Evolutionary conservation across 2,329 filamentous ascomycete species (phyloP), one percentile per base, ranked within the genome.

Genomic region (Macroventuria anomochaeta): DNA sequence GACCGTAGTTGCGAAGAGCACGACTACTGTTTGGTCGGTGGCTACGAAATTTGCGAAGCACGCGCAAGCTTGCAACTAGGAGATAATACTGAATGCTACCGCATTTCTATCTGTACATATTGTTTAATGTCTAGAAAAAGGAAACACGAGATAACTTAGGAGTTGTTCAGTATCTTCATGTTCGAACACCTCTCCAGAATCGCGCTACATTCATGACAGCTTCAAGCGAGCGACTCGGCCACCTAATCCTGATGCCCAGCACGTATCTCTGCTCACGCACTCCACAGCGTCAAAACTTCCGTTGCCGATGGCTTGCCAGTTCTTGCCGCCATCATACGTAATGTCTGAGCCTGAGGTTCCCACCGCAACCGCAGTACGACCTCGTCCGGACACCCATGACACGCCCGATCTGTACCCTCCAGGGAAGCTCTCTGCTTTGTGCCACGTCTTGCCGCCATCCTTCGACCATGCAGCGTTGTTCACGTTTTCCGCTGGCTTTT

Each of bases 261-360:
- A 71, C 2, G 52, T 31, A 23, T 46, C 17, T 12, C 33, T 57
- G 7, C 23, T 39, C 4, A 64, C 26, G 47, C 68, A 71, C 23
- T 68, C 63, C 1, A 71, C 64, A 15, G 63, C 60, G 47, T 69
- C 64, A 26, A 71, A 69, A 2, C 67, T 65, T 7, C 65, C 65
- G 41, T 69, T 71, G 15, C 59, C 63, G 12, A 71, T 57, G 1
- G 20, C 34, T 7, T 28, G 23, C 68, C 68, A 71, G n/a, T 42
- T 65, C 20, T 44, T 64, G 15, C 68, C 68, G 2, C 62, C 62
- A 53, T 71, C 68, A 28, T 65, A 29, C 7, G 65, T 68, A n/a
- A 69, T 44, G 31, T 70, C 68, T 12, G 62, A 65, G 2, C 68
- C 68, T n/a, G 61, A 57, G 3, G 67, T 65, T 5, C 68, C 68